A percentile compares a stretch with the other conserved stretches of the same genome.
These are phyloP conservation scores for Collybiopsis confluens DNA, from an alignment of 768 basidiomycete species.

Conservation along the genomic window DNA sequence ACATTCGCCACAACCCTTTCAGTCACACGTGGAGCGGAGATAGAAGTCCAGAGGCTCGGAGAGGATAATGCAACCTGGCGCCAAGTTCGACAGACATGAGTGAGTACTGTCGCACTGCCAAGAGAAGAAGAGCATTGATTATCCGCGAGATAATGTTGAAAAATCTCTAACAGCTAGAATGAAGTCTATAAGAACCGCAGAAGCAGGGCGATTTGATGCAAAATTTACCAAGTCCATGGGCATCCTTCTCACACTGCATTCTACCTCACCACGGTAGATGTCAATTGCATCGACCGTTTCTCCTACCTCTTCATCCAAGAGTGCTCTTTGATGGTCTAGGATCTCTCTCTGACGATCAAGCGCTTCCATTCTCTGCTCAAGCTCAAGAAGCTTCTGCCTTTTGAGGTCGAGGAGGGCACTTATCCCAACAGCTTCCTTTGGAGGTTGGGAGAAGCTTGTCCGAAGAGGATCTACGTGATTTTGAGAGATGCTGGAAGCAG, in stretches of 20 bases:
- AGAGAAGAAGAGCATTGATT: neutral
- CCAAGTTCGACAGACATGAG: slow-evolving; percentile 4
- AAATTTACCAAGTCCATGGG: neutral
- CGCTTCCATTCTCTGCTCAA: neutral
- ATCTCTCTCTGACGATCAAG: slow-evolving; percentile 2
- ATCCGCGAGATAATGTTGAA: neutral
- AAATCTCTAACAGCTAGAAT: neutral
- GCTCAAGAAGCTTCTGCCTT: neutral
- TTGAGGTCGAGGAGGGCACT: neutral
- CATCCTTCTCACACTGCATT: neutral
- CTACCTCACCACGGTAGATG: neutral
- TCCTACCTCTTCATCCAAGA: slow-evolving; percentile 1
- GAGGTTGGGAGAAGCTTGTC: neutral
- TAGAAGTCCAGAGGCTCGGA: neutral
- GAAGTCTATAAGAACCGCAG: neutral
- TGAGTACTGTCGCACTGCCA: neutral
- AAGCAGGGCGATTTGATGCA: neutral
- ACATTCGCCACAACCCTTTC: neutral
- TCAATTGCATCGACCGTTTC: neutral
- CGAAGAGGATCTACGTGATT: neutral
- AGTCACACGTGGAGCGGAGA: neutral
- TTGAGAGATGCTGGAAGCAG: too few species aligned
- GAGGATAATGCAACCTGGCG: slow-evolving; percentile 1
- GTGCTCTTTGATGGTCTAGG: neutral
- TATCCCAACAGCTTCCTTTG: neutral